These are phyloP conservation scores for Ascochyta fabae DNA, from an alignment of 2,329 filamentous ascomycete species.

Conservation along the genomic window DNA sequence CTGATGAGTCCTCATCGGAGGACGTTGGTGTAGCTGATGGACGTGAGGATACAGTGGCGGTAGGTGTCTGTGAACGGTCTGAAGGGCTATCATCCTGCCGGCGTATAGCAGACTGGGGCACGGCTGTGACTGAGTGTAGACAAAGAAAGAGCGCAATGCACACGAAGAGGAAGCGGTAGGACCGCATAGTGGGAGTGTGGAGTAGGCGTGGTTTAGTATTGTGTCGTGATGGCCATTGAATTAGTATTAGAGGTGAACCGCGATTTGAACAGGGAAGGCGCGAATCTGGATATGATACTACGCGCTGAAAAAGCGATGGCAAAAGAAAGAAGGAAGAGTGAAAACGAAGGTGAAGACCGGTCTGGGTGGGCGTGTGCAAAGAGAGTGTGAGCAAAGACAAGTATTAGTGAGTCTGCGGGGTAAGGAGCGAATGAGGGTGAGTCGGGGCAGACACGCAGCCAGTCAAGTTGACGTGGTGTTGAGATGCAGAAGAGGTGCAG, in stretches of 20 bases:
- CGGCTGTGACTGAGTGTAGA: conserved; percentile 31
- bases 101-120: conserved; percentile 30
- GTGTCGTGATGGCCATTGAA: conserved; percentile 33
- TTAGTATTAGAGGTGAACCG: conserved; percentile 24
- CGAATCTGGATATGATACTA: conserved; percentile 2
- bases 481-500: conserved; percentile 35
- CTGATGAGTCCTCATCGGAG: conserved; percentile 16
- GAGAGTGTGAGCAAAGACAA: conserved; percentile 18
- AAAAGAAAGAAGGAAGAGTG: conserved; percentile 19
- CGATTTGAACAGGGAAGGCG: conserved; percentile 13
- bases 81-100: conserved; percentile 40
- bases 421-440: conserved; percentile 32
- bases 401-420: conserved; percentile 23
- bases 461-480: conserved; percentile 32
- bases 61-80: conserved; percentile 20
- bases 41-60: conserved; percentile 20
- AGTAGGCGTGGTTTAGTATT: conserved; percentile 19
- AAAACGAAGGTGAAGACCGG: conserved; percentile 16
- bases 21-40: conserved; percentile 26
- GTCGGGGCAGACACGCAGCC: conserved; percentile 31
- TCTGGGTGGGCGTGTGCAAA: conserved; percentile 8
- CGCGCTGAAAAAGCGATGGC: conserved; percentile 19
- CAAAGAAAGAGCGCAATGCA: conserved; percentile 37
- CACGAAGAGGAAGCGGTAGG: conserved; percentile 32
- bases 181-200: conserved; percentile 36